phyloP scores from a whole-genome alignment of 495 filamentous ascomycete genomes.

The Hapsidospora chrysogenum region DNA sequence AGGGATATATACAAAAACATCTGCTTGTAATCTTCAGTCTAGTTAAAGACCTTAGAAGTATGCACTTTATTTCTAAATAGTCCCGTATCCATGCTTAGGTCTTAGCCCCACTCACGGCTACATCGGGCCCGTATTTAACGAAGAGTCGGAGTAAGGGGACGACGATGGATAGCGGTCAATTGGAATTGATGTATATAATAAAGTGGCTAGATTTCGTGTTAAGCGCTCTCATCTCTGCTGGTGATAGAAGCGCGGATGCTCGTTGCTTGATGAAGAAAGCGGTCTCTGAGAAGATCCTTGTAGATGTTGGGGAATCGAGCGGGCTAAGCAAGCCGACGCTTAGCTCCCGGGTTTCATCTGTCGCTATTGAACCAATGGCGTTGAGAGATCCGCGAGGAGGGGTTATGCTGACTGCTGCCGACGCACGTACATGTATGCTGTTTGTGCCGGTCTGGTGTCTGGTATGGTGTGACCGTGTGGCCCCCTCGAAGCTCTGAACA shows the following conservation, averaged over 20 bases:
- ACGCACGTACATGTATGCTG: too few species aligned
- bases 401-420: too few species aligned
- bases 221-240: conserved; percentile 3
- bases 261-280: conserved; percentile 4
- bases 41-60: conserved; percentile 7
- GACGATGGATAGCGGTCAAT: conserved; percentile 1
- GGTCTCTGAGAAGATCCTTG: conserved; percentile 1
- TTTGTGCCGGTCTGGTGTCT: too few species aligned
- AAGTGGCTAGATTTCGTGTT: conserved; percentile 2
- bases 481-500: too few species aligned
- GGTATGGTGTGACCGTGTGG: too few species aligned
- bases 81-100: conserved; percentile 3
- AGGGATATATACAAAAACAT: conserved; percentile 13
- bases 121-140: conserved; percentile 1
- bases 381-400: too few species aligned
- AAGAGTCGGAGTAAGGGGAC: conserved; percentile 2
- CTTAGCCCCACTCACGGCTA: conserved; percentile 2
- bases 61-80: background rate
- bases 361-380: background rate
- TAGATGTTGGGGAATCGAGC: background rate
- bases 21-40: conserved; percentile 8
- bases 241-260: conserved; percentile 3
- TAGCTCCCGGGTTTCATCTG: background rate
- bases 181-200: too few species aligned
- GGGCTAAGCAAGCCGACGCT: background rate